A percentile compares a stretch with the other conserved stretches of the same genome.
Evolutionary conservation across 1,284 basidiomycete genomes (phyloP).

Genomic region (Mycocalia duriaeana): DNA sequence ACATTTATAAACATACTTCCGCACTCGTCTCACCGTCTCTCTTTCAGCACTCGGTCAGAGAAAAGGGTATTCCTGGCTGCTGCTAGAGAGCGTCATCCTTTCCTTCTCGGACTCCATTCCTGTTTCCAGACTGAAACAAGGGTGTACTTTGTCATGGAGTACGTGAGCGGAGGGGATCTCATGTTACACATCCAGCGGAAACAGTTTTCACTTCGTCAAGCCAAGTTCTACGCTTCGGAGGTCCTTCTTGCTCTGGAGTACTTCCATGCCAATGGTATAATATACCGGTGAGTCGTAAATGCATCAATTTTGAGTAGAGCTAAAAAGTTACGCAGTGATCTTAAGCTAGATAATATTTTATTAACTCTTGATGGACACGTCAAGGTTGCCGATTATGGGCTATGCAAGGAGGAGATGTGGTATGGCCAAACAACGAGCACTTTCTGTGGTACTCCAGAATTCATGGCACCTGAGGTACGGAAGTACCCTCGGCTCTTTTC

Average conservation of each 20-base stretch:
- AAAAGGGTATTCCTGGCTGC: constrained; percentile 98
- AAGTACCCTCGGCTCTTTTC: constrained; percentile 1
- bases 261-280: constrained; percentile 97
- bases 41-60: constrained; percentile 89
- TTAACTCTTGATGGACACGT: constrained; percentile 96
- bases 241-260: constrained; percentile 96
- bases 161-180: constrained; percentile 93
- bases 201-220: constrained; percentile 91
- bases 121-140: constrained; percentile 99
- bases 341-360: constrained; percentile 98
- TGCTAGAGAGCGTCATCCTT: constrained; percentile 94
- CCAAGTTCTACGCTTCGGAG: constrained; percentile 99
- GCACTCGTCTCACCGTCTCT: constrained; percentile 6
- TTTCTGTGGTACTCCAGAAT: constrained; percentile 99
- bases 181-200: constrained; percentile 93
- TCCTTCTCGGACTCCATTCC: constrained; percentile 93
- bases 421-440: constrained; percentile 95
- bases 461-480: constrained; percentile 96
- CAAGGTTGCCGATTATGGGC: constrained; percentile 97
- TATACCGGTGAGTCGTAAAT: constrained; percentile 72
- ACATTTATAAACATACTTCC: constrained; percentile 2
- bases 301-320: not conserved
- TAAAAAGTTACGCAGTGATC: constrained; percentile 73
- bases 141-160: constrained; percentile 93
- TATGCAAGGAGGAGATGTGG: constrained; percentile 99